These are phyloP conservation scores for Dillenia turbinata DNA, from an alignment of 164 flowering plant genomes.

Conservation along the genomic window DNA sequence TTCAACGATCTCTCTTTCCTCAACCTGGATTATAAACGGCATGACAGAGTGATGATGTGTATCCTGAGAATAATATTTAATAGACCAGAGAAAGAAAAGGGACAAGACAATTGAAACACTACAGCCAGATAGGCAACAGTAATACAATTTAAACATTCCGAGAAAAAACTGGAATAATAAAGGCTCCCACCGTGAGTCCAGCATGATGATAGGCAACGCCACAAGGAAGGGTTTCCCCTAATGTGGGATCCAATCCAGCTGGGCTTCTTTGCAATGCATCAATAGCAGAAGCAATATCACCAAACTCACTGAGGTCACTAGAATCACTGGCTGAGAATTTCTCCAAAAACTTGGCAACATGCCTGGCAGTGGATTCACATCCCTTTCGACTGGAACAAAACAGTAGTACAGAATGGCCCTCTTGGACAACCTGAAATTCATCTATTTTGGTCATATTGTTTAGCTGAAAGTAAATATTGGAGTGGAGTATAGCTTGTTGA, in stretches of 20 bases:
- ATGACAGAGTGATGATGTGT: background rate
- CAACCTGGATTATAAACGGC: conserved; percentile 50
- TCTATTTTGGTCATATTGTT: too few species aligned
- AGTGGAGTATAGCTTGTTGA: background rate
- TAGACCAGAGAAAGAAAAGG: too few species aligned
- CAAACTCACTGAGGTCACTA: conserved; percentile 39
- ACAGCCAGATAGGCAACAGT: background rate
- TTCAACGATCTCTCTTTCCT: conserved; percentile 95
- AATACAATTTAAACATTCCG: background rate
- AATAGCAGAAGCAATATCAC: conserved; percentile 63
- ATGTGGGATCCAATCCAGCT: conserved; percentile 79
- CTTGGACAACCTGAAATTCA: conserved; percentile 72
- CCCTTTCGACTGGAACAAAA: conserved; percentile 97
- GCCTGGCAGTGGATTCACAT: conserved; percentile 92
- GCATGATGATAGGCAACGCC: conserved; percentile 99
- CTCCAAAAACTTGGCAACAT: conserved; percentile 72
- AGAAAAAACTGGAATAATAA: background rate
- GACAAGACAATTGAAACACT: background rate
- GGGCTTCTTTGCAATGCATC: conserved; percentile 79
- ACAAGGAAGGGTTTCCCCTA: conserved; percentile 83
- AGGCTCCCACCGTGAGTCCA: conserved; percentile 77
- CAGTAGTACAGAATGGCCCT: conserved; percentile 87
- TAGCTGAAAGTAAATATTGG: too few species aligned
- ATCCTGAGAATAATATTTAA: background rate
- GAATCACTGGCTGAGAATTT: conserved; percentile 31